Percentiles rank a stretch among this genome's conserved stretches.
Evolutionary conservation across 352 stramenopile species (phyloP).

Genomic region (Globisporangium apiculatum): DNA sequence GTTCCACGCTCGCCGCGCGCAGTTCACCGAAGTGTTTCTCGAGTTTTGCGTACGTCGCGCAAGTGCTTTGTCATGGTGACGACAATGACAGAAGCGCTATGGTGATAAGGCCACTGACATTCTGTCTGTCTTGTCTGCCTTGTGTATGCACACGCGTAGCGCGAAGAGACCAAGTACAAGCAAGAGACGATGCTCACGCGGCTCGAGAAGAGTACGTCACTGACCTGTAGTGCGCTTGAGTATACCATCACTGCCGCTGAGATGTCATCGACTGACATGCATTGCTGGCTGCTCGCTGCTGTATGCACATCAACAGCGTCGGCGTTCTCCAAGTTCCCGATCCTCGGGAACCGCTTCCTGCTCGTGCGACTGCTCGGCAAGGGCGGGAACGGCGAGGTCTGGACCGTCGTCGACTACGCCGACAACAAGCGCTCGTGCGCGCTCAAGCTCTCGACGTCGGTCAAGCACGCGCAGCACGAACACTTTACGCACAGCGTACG

Average conservation of each 20-base stretch:
- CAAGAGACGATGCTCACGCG: conserved; percentile 67
- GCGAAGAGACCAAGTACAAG: conserved; percentile 69
- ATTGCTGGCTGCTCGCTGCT: neutral
- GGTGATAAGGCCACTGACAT: too few species aligned
- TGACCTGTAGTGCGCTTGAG: neutral
- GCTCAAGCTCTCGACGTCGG: conserved; percentile 67
- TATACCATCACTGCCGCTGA: neutral
- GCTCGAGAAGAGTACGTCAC: conserved; percentile 50
- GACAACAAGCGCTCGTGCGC: conserved; percentile 52
- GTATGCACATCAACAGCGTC: conserved; percentile 24
- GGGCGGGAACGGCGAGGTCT: conserved; percentile 75
- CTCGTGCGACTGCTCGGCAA: conserved; percentile 58
- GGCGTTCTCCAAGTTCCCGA: conserved; percentile 64
- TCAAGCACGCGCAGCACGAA: conserved; percentile 60
- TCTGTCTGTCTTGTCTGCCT: too few species aligned
- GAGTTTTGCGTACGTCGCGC: conserved; percentile 46
- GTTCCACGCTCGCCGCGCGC: conserved; percentile 34
- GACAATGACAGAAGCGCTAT: too few species aligned
- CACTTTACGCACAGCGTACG: conserved; percentile 68
- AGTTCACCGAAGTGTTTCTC: conserved; percentile 44
- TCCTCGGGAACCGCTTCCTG: conserved; percentile 64
- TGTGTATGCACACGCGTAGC: conserved; percentile 16
- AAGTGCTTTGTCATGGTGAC: neutral
- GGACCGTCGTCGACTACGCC: conserved; percentile 72
- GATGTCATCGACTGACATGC: too few species aligned